Evolutionary conservation across 495 filamentous ascomycete genomes (phyloP), one percentile per base, ranked within the genome.

Genomic region (Xylaria longipes): DNA sequence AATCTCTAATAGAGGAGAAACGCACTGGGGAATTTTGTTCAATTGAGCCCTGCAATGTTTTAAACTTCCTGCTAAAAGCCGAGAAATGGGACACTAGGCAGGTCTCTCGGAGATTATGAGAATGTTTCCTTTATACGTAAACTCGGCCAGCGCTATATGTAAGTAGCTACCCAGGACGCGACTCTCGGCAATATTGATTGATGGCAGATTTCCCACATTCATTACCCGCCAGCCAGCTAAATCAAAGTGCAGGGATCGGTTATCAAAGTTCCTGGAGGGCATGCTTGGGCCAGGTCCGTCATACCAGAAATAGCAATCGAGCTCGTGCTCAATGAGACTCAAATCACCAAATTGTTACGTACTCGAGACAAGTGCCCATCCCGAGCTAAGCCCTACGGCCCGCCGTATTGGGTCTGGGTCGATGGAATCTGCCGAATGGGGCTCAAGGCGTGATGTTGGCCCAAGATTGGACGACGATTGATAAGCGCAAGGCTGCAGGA

Each of bases 301-400:
- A 31, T 58, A 9, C 69, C 48, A 54, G 61, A 71, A 71, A 71
- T 41, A 65, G 69, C 69, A 66, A 60, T 45, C 60, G 31, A 65
- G 46, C 69, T 71, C 68, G 69, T 46, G 69, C 69, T 66, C 62
- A 37, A 65, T 14, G 37, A 62, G 35, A 52, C 37, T 71, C 48
- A 11, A 11, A 71, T 71, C 69, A 66, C 69, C 64, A 68, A 72
- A 72, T 35, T 63, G 52, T 72, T 72, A 72, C 70, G 70, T 72
- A 72, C 70, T 68, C 43, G 56, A 68, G 56, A 68, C 39, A 6
- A 35, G 12, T 52, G 63, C 22, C 31, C 25, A 43, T 25, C 22
- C 31, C 64, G 33, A 45, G 31, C 70, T 72, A 72, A 72, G 70
- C 70, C 70, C 70, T 72, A 72, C 50, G 65, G 70, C 56, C 70